Conservation (phyloP, 495 filamentous ascomycete species). For the Daldinia bambusicola region DNA sequence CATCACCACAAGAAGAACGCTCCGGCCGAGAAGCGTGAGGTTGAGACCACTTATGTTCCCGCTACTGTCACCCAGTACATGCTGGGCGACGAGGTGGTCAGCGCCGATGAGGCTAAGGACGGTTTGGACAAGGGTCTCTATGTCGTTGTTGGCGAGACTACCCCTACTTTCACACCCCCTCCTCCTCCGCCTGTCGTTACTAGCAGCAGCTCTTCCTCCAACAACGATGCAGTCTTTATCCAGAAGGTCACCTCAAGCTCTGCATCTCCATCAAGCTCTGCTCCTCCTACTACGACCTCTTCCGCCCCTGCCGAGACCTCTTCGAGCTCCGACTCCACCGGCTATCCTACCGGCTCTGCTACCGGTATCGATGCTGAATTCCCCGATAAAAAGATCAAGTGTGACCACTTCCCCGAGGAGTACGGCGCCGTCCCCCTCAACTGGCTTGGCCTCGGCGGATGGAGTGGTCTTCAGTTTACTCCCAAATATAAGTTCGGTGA, state of each 20-base stretch:
- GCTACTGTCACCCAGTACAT: slow-evolving; percentile 70
- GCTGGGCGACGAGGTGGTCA: slow-evolving; percentile 65
- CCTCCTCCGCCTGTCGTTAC: slow-evolving; percentile 44
- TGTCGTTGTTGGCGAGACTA: slow-evolving; percentile 60
- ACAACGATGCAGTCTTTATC: slow-evolving; percentile 46
- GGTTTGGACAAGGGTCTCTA: slow-evolving; percentile 68
- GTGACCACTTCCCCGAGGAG: slow-evolving; percentile 77
- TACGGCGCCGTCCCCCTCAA: slow-evolving; percentile 81
- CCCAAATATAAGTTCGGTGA: slow-evolving; percentile 52
- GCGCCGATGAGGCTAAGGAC: slow-evolving; percentile 65
- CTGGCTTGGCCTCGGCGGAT: slow-evolving; percentile 77
- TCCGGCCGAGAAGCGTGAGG: slow-evolving; percentile 57
- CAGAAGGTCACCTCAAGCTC: slow-evolving; percentile 45
- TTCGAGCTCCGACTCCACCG: slow-evolving; percentile 28
- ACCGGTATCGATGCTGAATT: slow-evolving; percentile 74
- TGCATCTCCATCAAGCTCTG: slow-evolving; percentile 13
- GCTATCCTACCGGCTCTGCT: slow-evolving; percentile 49
- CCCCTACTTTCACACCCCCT: slow-evolving; percentile 55
- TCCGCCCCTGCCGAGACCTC: slow-evolving; percentile 36
- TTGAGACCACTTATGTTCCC: slow-evolving; percentile 52
- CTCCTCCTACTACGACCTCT: slow-evolving; percentile 38
- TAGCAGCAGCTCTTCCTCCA: slow-evolving; percentile 45
- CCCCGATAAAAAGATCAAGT: slow-evolving; percentile 78
- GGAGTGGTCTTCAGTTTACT: slow-evolving; percentile 79
- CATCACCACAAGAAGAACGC: slow-evolving; percentile 54